These are phyloP conservation scores for Cadophora luteo-olivacea DNA, from an alignment of 2,329 filamentous ascomycete species.

Conservation along the genomic window DNA sequence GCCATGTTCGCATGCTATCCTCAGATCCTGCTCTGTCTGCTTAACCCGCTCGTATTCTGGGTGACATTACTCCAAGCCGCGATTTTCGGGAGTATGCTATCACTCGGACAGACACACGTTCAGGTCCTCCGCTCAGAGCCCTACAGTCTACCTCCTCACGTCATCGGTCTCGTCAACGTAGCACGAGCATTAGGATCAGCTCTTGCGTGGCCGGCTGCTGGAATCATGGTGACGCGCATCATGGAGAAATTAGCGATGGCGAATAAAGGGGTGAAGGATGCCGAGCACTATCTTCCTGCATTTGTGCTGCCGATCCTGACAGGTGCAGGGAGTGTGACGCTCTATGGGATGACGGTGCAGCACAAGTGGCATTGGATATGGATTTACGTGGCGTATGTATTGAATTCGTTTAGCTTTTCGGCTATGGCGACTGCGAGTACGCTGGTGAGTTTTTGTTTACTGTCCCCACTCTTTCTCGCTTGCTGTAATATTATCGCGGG, in stretches of 20 bases:
- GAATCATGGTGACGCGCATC: background rate
- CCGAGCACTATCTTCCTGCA: conserved; percentile 33
- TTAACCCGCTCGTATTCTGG: conserved; percentile 65
- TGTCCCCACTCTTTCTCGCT: background rate
- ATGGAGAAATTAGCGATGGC: conserved; percentile 9
- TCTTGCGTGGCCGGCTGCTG: conserved; percentile 26
- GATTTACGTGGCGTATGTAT: conserved; percentile 15
- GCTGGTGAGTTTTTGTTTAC: background rate
- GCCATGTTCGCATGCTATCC: conserved; percentile 18
- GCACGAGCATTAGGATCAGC: conserved; percentile 15
- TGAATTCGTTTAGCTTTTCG: conserved; percentile 24
- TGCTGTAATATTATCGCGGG: background rate
- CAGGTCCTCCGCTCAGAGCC: conserved; percentile 11
- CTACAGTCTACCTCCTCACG: conserved; percentile 20
- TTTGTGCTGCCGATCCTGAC: conserved; percentile 29
- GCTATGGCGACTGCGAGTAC: conserved; percentile 23
- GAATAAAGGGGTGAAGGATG: conserved; percentile 29
- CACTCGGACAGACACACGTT: conserved; percentile 17
- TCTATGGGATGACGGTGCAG: conserved; percentile 28
- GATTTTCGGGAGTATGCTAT: conserved; percentile 23
- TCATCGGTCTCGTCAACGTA: conserved; percentile 21
- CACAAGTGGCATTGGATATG: conserved; percentile 13
- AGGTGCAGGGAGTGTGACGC: conserved; percentile 8
- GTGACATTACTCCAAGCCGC: conserved; percentile 23
- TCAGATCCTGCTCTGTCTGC: conserved; percentile 16